Conservation (phyloP, 2,329 filamentous ascomycete genomes). For the Talaromyces amestolkiae region DNA sequence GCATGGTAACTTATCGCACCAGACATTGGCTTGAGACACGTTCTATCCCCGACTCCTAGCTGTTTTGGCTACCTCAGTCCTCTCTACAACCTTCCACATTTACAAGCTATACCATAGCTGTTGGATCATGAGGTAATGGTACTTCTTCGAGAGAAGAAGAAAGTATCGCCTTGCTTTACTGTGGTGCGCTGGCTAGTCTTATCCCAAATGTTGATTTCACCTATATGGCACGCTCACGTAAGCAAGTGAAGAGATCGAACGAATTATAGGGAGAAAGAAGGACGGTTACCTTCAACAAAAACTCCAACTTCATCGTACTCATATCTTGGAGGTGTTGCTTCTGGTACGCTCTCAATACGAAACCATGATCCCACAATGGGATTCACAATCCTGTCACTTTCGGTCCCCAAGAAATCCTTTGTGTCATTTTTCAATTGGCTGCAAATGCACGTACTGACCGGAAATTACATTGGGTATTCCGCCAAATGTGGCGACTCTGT, state of each 20-base stretch:
- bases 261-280: background rate
- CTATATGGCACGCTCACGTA: background rate
- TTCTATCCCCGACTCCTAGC: background rate
- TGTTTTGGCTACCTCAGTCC: background rate
- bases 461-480: background rate
- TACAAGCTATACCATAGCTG: background rate
- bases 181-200: background rate
- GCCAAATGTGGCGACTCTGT: background rate
- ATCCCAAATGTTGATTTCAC: background rate
- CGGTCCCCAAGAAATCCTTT: background rate
- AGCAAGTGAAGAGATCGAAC: background rate
- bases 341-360: background rate
- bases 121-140: background rate
- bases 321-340: background rate
- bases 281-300: background rate
- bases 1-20: background rate
- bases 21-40: background rate
- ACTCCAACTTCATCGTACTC: background rate
- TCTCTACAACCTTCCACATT: background rate
- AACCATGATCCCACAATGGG: background rate
- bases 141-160: background rate
- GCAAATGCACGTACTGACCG: background rate
- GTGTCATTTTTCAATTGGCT: background rate
- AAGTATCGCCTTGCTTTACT: background rate
- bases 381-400: background rate